Evolutionary conservation across 2,329 filamentous ascomycete species (phyloP).

Genomic region (Paecilomyces sp.): DNA sequence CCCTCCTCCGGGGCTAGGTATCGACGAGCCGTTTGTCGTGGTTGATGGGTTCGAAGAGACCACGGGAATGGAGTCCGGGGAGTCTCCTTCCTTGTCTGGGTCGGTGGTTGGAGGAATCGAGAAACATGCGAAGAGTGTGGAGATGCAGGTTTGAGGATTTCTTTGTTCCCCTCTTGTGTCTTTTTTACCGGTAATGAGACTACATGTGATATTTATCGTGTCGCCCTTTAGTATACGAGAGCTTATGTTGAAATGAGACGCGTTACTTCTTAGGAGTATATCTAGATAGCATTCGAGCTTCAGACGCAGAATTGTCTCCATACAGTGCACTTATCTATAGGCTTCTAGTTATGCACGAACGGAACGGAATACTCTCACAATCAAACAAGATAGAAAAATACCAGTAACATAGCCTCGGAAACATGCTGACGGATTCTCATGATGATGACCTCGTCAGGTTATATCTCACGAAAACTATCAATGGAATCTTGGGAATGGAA

Average conservation of each 20-base stretch:
- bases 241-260: no score
- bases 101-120: not conserved
- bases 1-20: constrained; percentile 11
- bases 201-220: not conserved
- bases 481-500: not conserved
- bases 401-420: not conserved
- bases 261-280: not conserved
- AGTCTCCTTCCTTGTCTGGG: not conserved
- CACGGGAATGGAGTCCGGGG: not conserved
- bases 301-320: not conserved
- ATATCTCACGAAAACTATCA: not conserved
- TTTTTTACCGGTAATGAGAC: not conserved
- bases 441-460: not conserved
- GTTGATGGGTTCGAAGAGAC: not conserved
- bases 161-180: not conserved
- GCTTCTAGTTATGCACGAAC: not conserved
- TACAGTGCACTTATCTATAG: not conserved
- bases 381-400: not conserved
- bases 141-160: not conserved
- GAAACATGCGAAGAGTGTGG: not conserved
- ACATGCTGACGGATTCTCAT: not conserved
- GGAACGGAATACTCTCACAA: not conserved
- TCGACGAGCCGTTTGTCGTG: constrained; percentile 10
- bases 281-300: not conserved
- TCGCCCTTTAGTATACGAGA: not conserved